Evolutionary conservation across 306 rosid species (phyloP).

Genomic region (Carpinus fangiana): DNA sequence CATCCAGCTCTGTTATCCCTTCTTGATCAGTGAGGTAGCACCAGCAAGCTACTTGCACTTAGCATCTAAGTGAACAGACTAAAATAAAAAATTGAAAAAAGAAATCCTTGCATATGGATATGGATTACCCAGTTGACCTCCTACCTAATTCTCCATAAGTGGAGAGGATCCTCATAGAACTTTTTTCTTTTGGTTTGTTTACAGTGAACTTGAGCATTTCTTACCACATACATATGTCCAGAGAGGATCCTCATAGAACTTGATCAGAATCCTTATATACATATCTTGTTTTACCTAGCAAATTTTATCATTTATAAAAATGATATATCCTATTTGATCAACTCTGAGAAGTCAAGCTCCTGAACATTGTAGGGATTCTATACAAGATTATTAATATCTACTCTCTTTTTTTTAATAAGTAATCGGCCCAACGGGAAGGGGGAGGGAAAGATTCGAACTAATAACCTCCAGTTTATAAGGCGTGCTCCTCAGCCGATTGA

Average conservation of each 20-base stretch:
- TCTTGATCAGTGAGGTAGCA: constrained; percentile 10
- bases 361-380: background rate
- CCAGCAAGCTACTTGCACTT: constrained; percentile 3
- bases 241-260: background rate
- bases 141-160: background rate
- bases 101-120: background rate
- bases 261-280: background rate
- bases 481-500: too few species aligned
- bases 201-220: background rate
- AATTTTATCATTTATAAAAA: background rate
- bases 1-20: constrained; percentile 17
- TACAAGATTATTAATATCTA: background rate
- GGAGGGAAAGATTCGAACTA: too few species aligned
- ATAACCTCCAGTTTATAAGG: too few species aligned
- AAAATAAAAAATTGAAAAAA: background rate
- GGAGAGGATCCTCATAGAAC: background rate
- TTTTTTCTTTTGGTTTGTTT: background rate
- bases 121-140: background rate
- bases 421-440: too few species aligned
- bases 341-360: background rate
- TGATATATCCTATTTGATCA: background rate
- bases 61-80: constrained; percentile 8
- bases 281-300: background rate
- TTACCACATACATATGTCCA: background rate
- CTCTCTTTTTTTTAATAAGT: too few species aligned